A percentile compares a stretch with the other conserved stretches of the same genome.
Conservation (phyloP, 2,329 filamentous ascomycete species). For the Penicillium sp. region DNA sequence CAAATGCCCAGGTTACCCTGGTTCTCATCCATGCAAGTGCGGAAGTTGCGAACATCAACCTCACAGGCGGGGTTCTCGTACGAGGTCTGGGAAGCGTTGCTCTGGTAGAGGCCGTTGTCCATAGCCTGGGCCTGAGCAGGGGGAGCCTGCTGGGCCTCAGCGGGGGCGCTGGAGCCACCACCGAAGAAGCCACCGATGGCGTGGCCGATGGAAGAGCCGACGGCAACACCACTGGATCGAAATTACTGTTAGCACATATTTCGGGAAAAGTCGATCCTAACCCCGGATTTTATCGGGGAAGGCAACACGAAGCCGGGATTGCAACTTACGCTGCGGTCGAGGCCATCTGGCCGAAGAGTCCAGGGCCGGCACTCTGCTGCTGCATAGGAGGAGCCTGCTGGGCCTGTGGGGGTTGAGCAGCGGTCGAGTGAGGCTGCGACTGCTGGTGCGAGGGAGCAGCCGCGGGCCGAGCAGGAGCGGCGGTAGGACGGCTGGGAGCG, state of each 20-base stretch:
- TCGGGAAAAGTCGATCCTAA: not conserved
- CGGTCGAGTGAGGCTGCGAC: conserved; percentile 68
- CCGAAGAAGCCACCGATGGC: conserved; percentile 91
- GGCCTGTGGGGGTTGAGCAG: conserved; percentile 48
- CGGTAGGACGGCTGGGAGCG: conserved; percentile 65
- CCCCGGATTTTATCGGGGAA: conserved; percentile 14
- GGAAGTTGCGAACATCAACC: conserved; percentile 79
- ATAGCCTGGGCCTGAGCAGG: conserved; percentile 56
- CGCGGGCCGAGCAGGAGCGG: conserved; percentile 59
- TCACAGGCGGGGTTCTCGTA: conserved; percentile 66
- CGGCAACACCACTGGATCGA: conserved; percentile 78
- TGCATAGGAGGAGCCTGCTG: conserved; percentile 53
- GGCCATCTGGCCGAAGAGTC: conserved; percentile 95
- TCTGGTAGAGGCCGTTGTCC: conserved; percentile 48
- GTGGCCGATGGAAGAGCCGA: conserved; percentile 93
- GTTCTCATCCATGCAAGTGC: conserved; percentile 95
- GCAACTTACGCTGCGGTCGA: conserved; percentile 88
- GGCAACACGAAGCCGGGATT: not conserved
- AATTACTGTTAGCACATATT: conserved; percentile 14
- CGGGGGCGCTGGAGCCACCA: conserved; percentile 60
- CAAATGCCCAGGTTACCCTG: conserved; percentile 92
- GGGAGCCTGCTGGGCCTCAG: conserved; percentile 53
- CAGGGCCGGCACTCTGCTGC: conserved; percentile 65
- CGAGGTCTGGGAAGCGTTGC: conserved; percentile 50
- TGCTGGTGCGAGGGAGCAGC: conserved; percentile 60